Base-by-base conservation (phyloP, 768 basidiomycete species). In the Podaxis sp. region DNA sequence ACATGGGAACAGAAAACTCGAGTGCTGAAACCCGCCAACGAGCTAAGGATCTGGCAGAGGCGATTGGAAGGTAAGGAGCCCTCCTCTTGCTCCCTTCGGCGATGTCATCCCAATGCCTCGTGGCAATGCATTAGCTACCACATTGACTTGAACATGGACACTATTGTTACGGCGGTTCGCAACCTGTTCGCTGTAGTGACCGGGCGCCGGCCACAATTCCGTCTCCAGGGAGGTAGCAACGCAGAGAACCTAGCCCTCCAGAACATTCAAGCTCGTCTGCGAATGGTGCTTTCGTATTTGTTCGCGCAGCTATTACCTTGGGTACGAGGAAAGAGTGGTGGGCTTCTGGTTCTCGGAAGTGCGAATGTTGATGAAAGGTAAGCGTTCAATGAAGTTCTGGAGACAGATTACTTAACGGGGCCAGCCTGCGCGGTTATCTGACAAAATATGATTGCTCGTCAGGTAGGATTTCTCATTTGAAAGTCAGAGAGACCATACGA, bases 1-100 rank as follows among this genome's bases (percentile, higher is more conserved):
- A 96, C 75, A 99, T 99, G 97, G 96, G 96, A 4, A 99, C 97
- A 0, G 93, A 95, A 74, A 96, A 99, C 73, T 98, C 96, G 6
- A 93, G 89, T 64, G 74, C 74, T 0, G 97, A 97, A 68, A 99
- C 97, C 6, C 80, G 94, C 11, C 77, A 81, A 64, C 81, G 97
- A 38, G 97, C 97, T 1, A 96, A 93, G 72, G 87, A 90, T 49
- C 84, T 99, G 3, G 86, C 92, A 5, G 82, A 87, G 42, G 90
- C 93, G 0, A 96, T 99, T 59, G 96, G 96, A 70, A 90, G 92
- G 96, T 93, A 66, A 57, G 78, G 63, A 2, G 8, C 15, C 17
- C 13, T 24, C 44, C 56, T 39, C 22, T 8, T 19, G 26, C 6
- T 51, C 11, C 24, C 46, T 19, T 53, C 67, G 30, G 61, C 6